Evolutionary conservation across 805 yeast genomes (phyloP).

Genomic region (Sugiyamaella smithiae): DNA sequence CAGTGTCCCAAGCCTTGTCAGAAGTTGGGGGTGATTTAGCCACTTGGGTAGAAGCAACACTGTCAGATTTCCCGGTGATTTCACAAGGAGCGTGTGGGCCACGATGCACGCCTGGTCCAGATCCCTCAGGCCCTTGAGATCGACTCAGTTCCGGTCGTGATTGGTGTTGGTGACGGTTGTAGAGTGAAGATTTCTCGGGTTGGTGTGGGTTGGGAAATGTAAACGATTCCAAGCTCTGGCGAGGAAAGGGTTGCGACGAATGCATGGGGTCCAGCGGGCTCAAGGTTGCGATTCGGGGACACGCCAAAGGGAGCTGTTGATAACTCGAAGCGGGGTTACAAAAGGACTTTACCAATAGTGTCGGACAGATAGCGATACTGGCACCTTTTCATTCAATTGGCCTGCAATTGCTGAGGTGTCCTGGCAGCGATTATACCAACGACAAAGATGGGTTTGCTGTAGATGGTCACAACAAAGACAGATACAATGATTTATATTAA

Average conservation of each 20-base stretch:
- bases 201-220: conserved; percentile 13
- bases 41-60: not conserved
- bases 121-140: not conserved
- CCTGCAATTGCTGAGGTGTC: too few species aligned
- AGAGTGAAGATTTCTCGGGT: conserved; percentile 7
- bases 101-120: not conserved
- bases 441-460: too few species aligned
- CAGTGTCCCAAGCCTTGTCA: too few species aligned
- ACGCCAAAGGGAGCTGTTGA: too few species aligned
- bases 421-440: too few species aligned
- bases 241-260: conserved; percentile 11
- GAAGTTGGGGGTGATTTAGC: not conserved
- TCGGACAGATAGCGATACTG: too few species aligned
- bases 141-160: not conserved
- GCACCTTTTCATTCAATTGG: too few species aligned
- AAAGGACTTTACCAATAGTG: too few species aligned
- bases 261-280: conserved; percentile 11
- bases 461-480: too few species aligned
- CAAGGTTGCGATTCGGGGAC: not conserved
- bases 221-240: conserved; percentile 6
- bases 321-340: too few species aligned
- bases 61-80: not conserved
- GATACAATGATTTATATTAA: too few species aligned
- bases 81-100: not conserved
- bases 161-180: not conserved